phyloP scores from a whole-genome alignment of 148 eudicot genomes.

The Persicaria tinctoria region DNA sequence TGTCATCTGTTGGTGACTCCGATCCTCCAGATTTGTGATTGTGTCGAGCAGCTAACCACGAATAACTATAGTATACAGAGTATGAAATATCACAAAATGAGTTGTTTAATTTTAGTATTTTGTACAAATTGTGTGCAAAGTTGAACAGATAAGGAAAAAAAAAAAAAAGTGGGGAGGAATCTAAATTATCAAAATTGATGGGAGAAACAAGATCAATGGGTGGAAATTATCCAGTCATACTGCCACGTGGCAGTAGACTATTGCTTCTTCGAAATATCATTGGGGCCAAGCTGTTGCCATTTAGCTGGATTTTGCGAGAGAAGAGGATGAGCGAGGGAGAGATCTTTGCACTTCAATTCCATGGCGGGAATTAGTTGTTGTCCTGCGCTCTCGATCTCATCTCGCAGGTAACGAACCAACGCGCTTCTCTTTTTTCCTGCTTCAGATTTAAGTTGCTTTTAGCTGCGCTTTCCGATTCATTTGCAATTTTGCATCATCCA shows the following conservation, averaged over 20 bases:
- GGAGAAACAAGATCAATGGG: neutral
- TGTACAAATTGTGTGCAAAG: too few species aligned
- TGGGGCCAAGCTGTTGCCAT: slow-evolving; percentile 20
- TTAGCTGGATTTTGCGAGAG: slow-evolving; percentile 11
- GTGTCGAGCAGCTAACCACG: too few species aligned
- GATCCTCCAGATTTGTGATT: too few species aligned
- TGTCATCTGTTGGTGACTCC: too few species aligned
- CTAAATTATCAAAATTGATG: neutral
- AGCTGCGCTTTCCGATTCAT: neutral
- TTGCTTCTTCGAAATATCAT: slow-evolving; percentile 41
- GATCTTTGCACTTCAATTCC: slow-evolving; percentile 14
- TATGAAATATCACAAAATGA: too few species aligned
- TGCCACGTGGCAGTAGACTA: slow-evolving; percentile 54
- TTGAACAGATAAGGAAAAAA: neutral
- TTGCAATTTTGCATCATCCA: neutral
- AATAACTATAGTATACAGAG: too few species aligned
- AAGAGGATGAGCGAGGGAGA: slow-evolving; percentile 7
- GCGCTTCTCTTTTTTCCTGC: neutral
- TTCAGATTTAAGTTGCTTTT: slow-evolving; percentile 1
- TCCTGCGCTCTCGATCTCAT: slow-evolving; percentile 40
- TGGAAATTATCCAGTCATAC: slow-evolving; percentile 16
- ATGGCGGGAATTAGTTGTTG: slow-evolving; percentile 64
- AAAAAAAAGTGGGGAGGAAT: neutral
- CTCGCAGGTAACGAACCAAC: slow-evolving; percentile 41
- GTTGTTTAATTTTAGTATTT: too few species aligned